Evolutionary conservation across 108 stramenopile genomes (phyloP).

Genomic region (Bacterosira constricta): DNA sequence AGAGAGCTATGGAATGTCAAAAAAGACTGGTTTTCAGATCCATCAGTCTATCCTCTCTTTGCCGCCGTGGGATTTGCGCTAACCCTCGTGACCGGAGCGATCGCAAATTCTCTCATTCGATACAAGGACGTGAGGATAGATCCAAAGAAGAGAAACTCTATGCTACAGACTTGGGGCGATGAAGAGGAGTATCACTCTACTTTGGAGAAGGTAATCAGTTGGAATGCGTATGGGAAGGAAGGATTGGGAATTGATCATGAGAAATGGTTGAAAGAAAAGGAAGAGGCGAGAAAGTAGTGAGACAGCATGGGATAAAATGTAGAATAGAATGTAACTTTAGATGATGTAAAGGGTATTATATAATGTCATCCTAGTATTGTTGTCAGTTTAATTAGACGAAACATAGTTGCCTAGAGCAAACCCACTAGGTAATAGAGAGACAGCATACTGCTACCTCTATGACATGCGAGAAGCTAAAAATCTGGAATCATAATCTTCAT

Average conservation of each 20-base stretch:
- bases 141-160: constrained; percentile 52
- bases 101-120: constrained; percentile 44
- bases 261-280: constrained; percentile 65
- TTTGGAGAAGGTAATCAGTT: constrained; percentile 32
- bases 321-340: neutral
- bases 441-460: too few species aligned
- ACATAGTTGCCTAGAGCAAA: too few species aligned
- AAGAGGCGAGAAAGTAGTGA: constrained; percentile 25
- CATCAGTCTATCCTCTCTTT: constrained; percentile 69
- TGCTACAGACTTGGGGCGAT: constrained; percentile 41
- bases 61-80: constrained; percentile 60
- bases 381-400: too few species aligned
- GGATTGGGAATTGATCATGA: constrained; percentile 74
- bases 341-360: neutral
- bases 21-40: constrained; percentile 64
- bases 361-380: neutral
- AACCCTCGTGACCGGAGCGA: constrained; percentile 63
- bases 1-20: constrained; percentile 33
- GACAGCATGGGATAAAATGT: too few species aligned
- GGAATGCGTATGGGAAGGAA: constrained; percentile 58
- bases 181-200: constrained; percentile 21
- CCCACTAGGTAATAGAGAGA: too few species aligned
- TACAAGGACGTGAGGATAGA: constrained; percentile 71
- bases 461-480: too few species aligned
- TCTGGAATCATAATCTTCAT: too few species aligned